phyloP scores from a whole-genome alignment of 371 early-diverging fungal genomes.

The Thermomucor indicae-seudaticae region DNA sequence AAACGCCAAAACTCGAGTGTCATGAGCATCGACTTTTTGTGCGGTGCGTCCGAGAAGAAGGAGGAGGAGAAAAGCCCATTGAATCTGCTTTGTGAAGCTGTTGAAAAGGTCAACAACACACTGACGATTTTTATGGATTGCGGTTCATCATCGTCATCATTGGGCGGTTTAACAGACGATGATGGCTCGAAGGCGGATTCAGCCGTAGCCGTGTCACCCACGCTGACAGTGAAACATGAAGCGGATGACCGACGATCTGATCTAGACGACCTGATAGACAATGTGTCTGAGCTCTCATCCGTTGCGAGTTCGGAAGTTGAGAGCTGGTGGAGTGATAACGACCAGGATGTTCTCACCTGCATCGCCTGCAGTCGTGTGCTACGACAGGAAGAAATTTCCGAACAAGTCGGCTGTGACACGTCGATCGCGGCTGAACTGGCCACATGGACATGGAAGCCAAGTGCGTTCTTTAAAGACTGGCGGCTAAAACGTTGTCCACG shows the following conservation, averaged over 20 bases:
- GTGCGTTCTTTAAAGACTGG: slow-evolving; percentile 42
- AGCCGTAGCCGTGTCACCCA: slow-evolving; percentile 35
- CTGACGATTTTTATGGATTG: slow-evolving; percentile 9
- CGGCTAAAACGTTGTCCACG: slow-evolving; percentile 39
- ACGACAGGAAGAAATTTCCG: slow-evolving; percentile 22
- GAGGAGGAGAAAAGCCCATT: slow-evolving; percentile 13
- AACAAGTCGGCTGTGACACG: slow-evolving; percentile 22
- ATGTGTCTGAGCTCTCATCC: slow-evolving; percentile 40
- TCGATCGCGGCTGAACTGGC: slow-evolving; percentile 31
- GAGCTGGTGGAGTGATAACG: slow-evolving; percentile 9
- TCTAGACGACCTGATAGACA: slow-evolving; percentile 34
- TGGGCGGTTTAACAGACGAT: slow-evolving; percentile 13
- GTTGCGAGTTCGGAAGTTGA: slow-evolving; percentile 23
- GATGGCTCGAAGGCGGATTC: slow-evolving; percentile 33
- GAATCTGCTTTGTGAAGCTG: slow-evolving; percentile 34
- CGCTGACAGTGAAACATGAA: background rate
- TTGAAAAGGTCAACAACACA: slow-evolving; percentile 10
- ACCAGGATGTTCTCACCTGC: slow-evolving; percentile 18
- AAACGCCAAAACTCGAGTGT: slow-evolving; percentile 15
- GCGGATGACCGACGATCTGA: slow-evolving; percentile 3
- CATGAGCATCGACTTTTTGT: slow-evolving; percentile 44
- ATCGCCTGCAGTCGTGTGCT: slow-evolving; percentile 32
- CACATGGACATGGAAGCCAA: slow-evolving; percentile 51
- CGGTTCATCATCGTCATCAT: slow-evolving; percentile 4
- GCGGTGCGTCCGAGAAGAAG: slow-evolving; percentile 12